These are phyloP conservation scores for Scortechinia acanthostroma DNA, from an alignment of 2,329 filamentous ascomycete genomes.

Conservation along the genomic window DNA sequence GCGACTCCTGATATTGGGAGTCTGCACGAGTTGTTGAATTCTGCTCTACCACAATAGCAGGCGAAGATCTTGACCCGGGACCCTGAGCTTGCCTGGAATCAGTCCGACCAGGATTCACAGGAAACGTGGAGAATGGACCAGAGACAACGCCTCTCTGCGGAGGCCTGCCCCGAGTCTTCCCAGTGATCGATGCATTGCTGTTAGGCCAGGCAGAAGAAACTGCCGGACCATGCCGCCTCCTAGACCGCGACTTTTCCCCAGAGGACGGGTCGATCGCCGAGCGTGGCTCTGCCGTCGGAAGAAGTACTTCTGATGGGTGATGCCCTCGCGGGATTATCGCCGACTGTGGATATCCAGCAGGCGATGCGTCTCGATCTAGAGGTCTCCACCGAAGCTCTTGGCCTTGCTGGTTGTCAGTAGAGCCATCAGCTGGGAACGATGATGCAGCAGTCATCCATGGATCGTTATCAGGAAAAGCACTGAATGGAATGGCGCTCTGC, in stretches of 20 bases:
- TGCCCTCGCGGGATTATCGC: slow-evolving; percentile 1
- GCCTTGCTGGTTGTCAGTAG: neutral
- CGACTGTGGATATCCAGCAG: neutral
- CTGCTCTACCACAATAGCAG: slow-evolving; percentile 9
- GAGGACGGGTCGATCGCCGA: slow-evolving; percentile 49
- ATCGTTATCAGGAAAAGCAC: neutral
- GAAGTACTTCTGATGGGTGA: neutral
- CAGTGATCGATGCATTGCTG: slow-evolving; percentile 38
- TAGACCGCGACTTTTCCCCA: slow-evolving; percentile 22
- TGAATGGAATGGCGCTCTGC: neutral
- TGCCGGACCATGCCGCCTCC: slow-evolving; percentile 56
- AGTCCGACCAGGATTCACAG: slow-evolving; percentile 41
- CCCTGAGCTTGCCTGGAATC: slow-evolving; percentile 23
- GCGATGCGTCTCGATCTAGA: neutral
- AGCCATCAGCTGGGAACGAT: neutral
- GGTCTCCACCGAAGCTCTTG: neutral
- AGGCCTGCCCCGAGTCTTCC: slow-evolving; percentile 55
- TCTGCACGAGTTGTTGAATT: slow-evolving; percentile 16
- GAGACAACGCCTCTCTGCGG: slow-evolving; percentile 51
- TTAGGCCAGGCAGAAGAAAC: slow-evolving; percentile 64
- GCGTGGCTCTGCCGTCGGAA: slow-evolving; percentile 33
- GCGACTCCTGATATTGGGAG: slow-evolving; percentile 7
- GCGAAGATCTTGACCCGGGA: too few relatives aligned
- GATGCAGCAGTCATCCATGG: slow-evolving; percentile 1
- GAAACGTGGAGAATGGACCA: slow-evolving; percentile 59